These are phyloP conservation scores for Drechslerella stenobrocha DNA, from an alignment of 2,329 filamentous ascomycete genomes.

Conservation along the genomic window DNA sequence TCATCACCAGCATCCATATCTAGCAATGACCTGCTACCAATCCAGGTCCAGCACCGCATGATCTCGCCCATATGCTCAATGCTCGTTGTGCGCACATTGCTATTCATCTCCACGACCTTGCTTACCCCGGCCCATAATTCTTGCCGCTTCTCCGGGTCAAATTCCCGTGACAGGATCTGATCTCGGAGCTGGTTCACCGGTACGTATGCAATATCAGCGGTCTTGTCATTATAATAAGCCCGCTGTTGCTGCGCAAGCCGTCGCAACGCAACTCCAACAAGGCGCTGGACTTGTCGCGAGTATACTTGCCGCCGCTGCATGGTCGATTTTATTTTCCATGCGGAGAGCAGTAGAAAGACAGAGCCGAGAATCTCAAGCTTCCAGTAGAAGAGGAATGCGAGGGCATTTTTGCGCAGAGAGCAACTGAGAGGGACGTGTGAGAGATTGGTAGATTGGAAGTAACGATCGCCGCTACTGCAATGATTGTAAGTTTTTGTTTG, in stretches of 20 bases:
- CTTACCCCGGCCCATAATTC: constrained; percentile 81
- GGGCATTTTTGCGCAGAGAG: constrained; percentile 65
- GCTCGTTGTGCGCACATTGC: constrained; percentile 79
- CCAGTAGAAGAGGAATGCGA: constrained; percentile 71
- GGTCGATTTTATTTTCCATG: constrained; percentile 60
- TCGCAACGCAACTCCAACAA: constrained; percentile 83
- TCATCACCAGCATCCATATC: constrained; percentile 20
- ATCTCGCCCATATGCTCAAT: constrained; percentile 67
- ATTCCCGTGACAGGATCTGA: constrained; percentile 81
- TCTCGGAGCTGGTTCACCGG: constrained; percentile 87
- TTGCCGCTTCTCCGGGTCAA: constrained; percentile 74
- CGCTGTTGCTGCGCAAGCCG: constrained; percentile 81
- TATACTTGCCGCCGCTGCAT: constrained; percentile 63
- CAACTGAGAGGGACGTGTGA: constrained; percentile 85
- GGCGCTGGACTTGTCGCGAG: constrained; percentile 59
- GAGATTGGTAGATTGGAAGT: constrained; percentile 52
- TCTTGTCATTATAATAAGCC: constrained; percentile 68
- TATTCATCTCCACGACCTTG: constrained; percentile 86
- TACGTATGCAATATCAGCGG: constrained; percentile 70
- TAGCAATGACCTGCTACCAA: constrained; percentile 60
- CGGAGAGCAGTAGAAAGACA: constrained; percentile 26
- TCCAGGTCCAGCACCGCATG: constrained; percentile 70
- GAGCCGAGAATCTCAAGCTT: constrained; percentile 68
- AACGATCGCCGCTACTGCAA: constrained; percentile 50
- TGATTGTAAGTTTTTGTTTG: constrained; percentile 1